These are phyloP conservation scores for Symbiodinium natans DNA, from an alignment of 73 alveolate genomes.

Conservation along the genomic window DNA sequence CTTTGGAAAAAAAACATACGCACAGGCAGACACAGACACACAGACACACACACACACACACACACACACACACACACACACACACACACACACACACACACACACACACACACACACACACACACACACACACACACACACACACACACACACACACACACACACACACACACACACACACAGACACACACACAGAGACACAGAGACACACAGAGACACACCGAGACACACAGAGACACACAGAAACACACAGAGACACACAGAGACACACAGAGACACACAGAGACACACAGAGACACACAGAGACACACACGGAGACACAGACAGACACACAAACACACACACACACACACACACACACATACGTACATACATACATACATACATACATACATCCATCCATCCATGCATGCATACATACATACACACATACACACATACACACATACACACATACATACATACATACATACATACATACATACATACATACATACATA, in stretches of 20 bases:
- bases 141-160: slow-evolving; percentile 14
- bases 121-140: slow-evolving; percentile 14
- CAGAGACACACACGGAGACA: background rate
- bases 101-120: slow-evolving; percentile 24
- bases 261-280: slow-evolving; percentile 6
- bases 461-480: background rate
- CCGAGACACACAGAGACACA: too few species aligned
- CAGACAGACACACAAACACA: slow-evolving; percentile 11
- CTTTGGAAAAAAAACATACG: background rate
- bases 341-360: slow-evolving; percentile 17
- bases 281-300: background rate
- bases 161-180: slow-evolving; percentile 19
- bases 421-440: background rate
- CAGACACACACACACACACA: slow-evolving; percentile 9
- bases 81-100: slow-evolving; percentile 13
- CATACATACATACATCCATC: background rate
- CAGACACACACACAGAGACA: slow-evolving; percentile 13
- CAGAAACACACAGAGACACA: too few species aligned
- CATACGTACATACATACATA: background rate
- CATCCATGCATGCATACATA: background rate
- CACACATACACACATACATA: background rate
- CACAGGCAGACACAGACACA: slow-evolving; percentile 16
- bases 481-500: background rate
- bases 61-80: slow-evolving; percentile 24
- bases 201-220: too few species aligned